Conservation (phyloP, 305 asterid genomes). For the Fraxinus sp. region DNA sequence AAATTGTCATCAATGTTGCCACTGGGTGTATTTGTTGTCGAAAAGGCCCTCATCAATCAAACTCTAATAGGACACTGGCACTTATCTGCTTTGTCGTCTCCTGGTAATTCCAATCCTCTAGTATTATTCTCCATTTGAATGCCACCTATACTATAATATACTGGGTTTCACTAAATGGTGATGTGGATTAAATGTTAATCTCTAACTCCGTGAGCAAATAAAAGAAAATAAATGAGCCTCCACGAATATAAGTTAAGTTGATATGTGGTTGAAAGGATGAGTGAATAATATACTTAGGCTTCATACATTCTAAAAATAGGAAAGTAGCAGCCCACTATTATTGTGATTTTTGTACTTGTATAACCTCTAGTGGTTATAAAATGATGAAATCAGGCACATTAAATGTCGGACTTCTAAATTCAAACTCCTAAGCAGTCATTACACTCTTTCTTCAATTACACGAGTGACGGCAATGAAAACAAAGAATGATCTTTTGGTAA, state of each 20-base stretch:
- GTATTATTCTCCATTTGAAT: background rate
- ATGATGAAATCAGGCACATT: background rate
- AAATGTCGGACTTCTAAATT: background rate
- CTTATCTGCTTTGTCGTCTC: conserved; percentile 71
- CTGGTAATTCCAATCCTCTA: conserved; percentile 46
- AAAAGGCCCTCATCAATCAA: conserved; percentile 53
- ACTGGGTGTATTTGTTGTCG: conserved; percentile 78
- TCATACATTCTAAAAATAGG: background rate
- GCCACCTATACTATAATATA: background rate
- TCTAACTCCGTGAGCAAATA: background rate
- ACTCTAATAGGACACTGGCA: conserved; percentile 60
- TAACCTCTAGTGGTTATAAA: background rate
- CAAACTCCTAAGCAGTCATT: background rate
- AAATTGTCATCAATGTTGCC: conserved; percentile 56
- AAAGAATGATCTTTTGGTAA: background rate
- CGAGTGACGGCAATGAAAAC: background rate
- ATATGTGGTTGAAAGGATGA: background rate
- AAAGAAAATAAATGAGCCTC: background rate
- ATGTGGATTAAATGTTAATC: background rate
- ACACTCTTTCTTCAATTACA: background rate
- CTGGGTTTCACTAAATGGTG: background rate
- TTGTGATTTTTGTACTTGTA: background rate
- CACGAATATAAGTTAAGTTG: background rate
- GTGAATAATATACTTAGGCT: background rate
- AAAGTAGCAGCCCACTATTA: background rate